Base-by-base conservation (phyloP, 345 rosid species). In the Kernera saxatilis region DNA sequence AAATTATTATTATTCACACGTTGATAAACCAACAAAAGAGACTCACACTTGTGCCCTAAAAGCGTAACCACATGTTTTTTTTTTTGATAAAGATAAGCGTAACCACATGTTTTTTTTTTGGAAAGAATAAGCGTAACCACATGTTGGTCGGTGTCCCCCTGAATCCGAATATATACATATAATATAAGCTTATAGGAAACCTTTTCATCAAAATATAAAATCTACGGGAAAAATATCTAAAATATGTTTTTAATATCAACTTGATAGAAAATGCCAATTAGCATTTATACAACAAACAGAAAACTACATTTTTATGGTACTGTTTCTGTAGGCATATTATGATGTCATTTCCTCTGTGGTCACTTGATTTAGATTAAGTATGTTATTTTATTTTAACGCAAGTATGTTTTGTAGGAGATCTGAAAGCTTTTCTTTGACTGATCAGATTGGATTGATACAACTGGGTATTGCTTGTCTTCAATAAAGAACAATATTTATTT, bases 31-130 rank as follows among this genome's bases (percentile, higher is more conserved):
- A 36, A 46, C 48, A 56, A 62, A 63, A 69, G 36, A 69, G 66
- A 29, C 53, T 37, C 69, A 63, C 71, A 76, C 75, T 46, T 75
- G 79, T 69, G 79, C 79, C 79, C 79, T 76, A 76, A 76, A 75
- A 76, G 79, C 75, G 69, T 54, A 46, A 76, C 75, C 75, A 76
- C 70, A 76, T 76, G 79, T 75, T 75, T n/a, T n/a, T n/a, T n/a
- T n/a, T n/a, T n/a, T n/a, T n/a, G n/a, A n/a, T n/a, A n/a, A n/a
- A n/a, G n/a, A n/a, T n/a, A n/a, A n/a, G n/a, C n/a, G n/a, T n/a
- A n/a, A n/a, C n/a, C n/a, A n/a, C n/a, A n/a, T n/a, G n/a, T n/a
- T n/a, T n/a, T n/a, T n/a, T n/a, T n/a, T n/a, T n/a, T n/a, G n/a
- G n/a, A n/a, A n/a, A n/a, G n/a, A n/a, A n/a, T n/a, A 75, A 76